A percentile compares a stretch with the other conserved stretches of the same genome.
Evolutionary conservation across 2,329 filamentous ascomycete species (phyloP).

Genomic region (Exophiala alcalophila): DNA sequence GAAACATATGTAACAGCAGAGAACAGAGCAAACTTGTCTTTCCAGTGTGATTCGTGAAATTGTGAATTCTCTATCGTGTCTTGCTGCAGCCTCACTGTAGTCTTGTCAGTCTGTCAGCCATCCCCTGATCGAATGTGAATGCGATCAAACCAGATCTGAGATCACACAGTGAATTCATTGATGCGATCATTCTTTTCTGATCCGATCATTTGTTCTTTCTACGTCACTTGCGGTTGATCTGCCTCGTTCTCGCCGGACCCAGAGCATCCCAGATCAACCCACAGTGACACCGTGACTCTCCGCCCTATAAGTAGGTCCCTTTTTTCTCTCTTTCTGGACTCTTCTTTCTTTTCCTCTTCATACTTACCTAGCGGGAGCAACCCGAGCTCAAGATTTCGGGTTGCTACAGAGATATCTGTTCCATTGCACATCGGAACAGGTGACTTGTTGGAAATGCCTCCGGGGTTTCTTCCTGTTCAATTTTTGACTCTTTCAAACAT

Average conservation of each 20-base stretch:
- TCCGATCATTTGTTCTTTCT: background rate
- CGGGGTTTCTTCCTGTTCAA: slow-evolving; percentile 10
- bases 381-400: slow-evolving; percentile 13
- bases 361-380: slow-evolving; percentile 20
- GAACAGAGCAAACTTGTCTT: too few species aligned
- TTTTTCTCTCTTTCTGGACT: background rate
- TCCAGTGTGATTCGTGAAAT: too few species aligned
- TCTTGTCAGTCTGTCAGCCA: slow-evolving; percentile 1
- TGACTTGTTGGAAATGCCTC: slow-evolving; percentile 15
- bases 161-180: background rate
- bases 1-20: too few species aligned
- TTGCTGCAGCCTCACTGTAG: too few species aligned
- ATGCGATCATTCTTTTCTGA: background rate
- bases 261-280: slow-evolving; percentile 8
- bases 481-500: slow-evolving; percentile 13
- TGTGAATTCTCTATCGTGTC: too few species aligned
- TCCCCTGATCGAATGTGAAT: too few species aligned
- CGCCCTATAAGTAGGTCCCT: slow-evolving; percentile 10
- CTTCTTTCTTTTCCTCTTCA: slow-evolving; percentile 13
- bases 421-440: slow-evolving; percentile 20
- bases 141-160: too few species aligned
- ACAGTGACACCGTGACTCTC: background rate
- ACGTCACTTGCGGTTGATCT: background rate
- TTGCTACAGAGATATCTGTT: slow-evolving; percentile 9
- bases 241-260: background rate